phyloP scores from a whole-genome alignment of 768 basidiomycete genomes.

The Naganishia randhawae region DNA sequence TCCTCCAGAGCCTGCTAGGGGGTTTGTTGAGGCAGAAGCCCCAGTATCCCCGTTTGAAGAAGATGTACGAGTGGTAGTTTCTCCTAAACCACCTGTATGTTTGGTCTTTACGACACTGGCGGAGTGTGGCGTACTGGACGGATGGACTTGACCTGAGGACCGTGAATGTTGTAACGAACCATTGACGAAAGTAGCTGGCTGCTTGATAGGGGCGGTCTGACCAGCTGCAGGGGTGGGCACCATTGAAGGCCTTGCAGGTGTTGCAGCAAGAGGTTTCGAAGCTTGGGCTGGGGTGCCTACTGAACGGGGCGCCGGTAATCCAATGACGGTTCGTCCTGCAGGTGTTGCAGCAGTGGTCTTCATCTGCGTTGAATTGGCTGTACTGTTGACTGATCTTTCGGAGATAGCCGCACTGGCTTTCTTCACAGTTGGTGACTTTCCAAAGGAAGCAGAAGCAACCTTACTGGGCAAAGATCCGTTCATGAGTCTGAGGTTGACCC shows the following conservation, averaged over 20 bases:
- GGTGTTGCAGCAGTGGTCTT: background rate
- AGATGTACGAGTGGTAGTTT: background rate
- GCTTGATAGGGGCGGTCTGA: slow-evolving; percentile 1
- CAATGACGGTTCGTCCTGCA: background rate
- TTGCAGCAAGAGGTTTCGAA: background rate
- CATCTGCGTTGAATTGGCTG: background rate
- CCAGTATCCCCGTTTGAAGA: background rate
- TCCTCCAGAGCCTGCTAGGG: background rate
- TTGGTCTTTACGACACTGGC: background rate
- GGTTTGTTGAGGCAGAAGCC: background rate
- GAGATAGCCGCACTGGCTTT: background rate
- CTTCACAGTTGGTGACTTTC: background rate
- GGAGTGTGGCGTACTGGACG: background rate
- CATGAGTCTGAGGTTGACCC: slow-evolving; percentile 14
- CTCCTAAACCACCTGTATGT: background rate
- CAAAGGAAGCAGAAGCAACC: background rate
- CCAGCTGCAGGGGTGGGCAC: background rate
- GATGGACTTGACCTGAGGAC: background rate
- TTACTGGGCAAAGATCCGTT: slow-evolving; percentile 13
- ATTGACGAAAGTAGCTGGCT: slow-evolving; percentile 9
- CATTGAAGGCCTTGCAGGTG: background rate
- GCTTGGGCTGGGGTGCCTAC: background rate
- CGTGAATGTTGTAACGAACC: slow-evolving; percentile 1
- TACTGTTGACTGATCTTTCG: background rate
- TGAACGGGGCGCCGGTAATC: background rate